Evolutionary conservation across 1,284 basidiomycete species (phyloP).

Genomic region (Cerrena zonata): DNA sequence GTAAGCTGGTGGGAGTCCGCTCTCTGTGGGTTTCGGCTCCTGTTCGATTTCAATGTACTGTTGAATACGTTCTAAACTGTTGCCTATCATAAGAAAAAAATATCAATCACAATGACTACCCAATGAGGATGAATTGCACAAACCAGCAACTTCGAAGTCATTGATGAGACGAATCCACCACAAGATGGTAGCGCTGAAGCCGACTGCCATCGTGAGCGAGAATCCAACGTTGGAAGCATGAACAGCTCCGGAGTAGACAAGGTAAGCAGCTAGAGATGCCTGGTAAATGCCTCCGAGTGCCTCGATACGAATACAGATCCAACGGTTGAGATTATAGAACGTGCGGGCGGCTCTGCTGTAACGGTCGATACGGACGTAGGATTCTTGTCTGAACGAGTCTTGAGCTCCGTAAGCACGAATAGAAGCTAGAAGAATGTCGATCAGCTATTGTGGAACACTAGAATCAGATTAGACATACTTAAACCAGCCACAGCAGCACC

Average conservation of each 20-base stretch:
- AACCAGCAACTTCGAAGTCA: slow-evolving; percentile 57
- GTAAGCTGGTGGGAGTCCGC: slow-evolving; percentile 62
- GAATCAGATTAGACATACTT: slow-evolving; percentile 32
- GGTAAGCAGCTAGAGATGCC: slow-evolving; percentile 47
- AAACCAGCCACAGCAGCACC: slow-evolving; percentile 62
- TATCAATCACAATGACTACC: background rate
- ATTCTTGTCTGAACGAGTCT: slow-evolving; percentile 39
- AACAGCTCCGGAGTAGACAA: slow-evolving; percentile 35
- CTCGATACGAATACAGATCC: slow-evolving; percentile 54
- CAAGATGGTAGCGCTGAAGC: slow-evolving; percentile 52
- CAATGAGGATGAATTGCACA: slow-evolving; percentile 19
- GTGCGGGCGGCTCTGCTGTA: slow-evolving; percentile 42
- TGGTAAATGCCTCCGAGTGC: slow-evolving; percentile 45
- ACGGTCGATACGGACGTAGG: slow-evolving; percentile 41
- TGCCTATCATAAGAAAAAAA: background rate
- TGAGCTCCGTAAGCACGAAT: slow-evolving; percentile 60
- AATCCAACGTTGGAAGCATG: slow-evolving; percentile 42
- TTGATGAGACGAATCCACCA: slow-evolving; percentile 52
- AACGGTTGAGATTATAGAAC: slow-evolving; percentile 51
- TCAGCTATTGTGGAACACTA: background rate
- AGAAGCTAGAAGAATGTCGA: slow-evolving; percentile 36
- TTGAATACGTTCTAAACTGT: slow-evolving; percentile 66
- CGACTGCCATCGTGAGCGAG: slow-evolving; percentile 45
- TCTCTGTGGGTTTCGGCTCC: slow-evolving; percentile 47
- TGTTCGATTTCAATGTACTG: slow-evolving; percentile 72